Conservation (phyloP, 176 grass and related monocot genomes). For the Urochloa ruziziensis region DNA sequence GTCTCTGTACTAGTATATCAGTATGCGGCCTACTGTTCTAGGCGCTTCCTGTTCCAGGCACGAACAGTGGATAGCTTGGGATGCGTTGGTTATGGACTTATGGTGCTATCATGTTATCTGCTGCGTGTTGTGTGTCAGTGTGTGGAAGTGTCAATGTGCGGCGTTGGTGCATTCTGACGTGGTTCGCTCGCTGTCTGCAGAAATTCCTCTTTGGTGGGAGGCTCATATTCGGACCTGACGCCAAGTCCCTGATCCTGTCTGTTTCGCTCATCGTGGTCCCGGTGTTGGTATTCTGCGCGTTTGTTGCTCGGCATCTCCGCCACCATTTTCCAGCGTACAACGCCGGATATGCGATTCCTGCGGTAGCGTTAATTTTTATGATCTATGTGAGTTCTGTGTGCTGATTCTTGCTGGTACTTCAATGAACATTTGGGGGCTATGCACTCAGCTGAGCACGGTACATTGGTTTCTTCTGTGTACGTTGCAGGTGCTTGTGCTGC, state of each 20-base stretch:
- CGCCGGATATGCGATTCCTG: constrained; percentile 62
- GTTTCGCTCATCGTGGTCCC: constrained; percentile 73
- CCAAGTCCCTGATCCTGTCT: constrained; percentile 62
- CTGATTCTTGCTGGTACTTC: not conserved
- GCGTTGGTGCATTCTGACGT: not conserved
- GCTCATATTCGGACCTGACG: constrained; percentile 86
- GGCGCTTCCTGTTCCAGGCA: not conserved
- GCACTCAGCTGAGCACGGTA: constrained; percentile 3
- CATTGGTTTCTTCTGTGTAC: not conserved
- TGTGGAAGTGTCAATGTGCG: constrained; percentile 15
- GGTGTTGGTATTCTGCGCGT: constrained; percentile 71
- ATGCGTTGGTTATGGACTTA: not conserved
- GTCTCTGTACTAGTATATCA: not conserved
- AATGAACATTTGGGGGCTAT: not conserved
- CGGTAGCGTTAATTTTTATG: constrained; percentile 47
- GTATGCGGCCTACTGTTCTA: not conserved
- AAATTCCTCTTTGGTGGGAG: constrained; percentile 72
- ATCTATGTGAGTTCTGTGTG: constrained; percentile 57
- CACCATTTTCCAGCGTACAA: constrained; percentile 65
- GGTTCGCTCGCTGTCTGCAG: constrained; percentile 44
- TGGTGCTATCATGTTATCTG: not conserved
- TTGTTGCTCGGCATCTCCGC: constrained; percentile 66
- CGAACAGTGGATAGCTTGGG: not conserved
- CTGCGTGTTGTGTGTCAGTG: not conserved
- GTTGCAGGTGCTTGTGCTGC: constrained; percentile 63